A percentile compares a stretch with the other conserved stretches of the same genome.
Evolutionary conservation across 2,329 filamentous ascomycete species (phyloP).

Genomic region (Fusarium sacchari): DNA sequence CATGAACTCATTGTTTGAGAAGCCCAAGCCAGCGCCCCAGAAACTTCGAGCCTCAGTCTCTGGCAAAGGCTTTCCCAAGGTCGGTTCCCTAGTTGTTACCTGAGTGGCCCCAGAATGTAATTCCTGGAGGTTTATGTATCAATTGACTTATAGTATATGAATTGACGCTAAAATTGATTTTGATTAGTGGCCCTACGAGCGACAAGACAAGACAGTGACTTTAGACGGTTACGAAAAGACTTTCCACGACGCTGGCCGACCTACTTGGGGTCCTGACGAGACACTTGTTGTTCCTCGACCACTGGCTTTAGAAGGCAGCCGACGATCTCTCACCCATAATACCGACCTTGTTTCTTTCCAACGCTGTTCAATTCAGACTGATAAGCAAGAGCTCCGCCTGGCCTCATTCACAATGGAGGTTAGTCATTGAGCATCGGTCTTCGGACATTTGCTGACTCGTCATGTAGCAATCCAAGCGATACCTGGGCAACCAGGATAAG

Average conservation of each 20-base stretch:
- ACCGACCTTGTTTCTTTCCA: constrained; percentile 49
- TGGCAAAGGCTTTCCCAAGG: constrained; percentile 81
- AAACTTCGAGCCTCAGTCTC: constrained; percentile 62
- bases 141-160: constrained; percentile 45
- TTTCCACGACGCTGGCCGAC: constrained; percentile 80
- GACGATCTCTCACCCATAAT: constrained; percentile 42
- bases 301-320: constrained; percentile 52
- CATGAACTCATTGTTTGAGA: constrained; percentile 93
- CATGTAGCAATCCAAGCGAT: constrained; percentile 64
- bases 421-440: constrained; percentile 12
- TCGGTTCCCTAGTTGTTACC: constrained; percentile 70
- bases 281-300: constrained; percentile 69
- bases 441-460: constrained; percentile 17
- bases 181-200: constrained; percentile 85
- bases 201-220: constrained; percentile 75
- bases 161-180: constrained; percentile 58
- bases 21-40: constrained; percentile 68
- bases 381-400: constrained; percentile 71
- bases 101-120: constrained; percentile 45
- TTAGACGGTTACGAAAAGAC: constrained; percentile 71
- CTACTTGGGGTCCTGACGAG: constrained; percentile 81
- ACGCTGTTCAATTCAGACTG: constrained; percentile 65
- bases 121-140: constrained; percentile 47
- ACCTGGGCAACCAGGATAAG: constrained; percentile 64
- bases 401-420: constrained; percentile 70